Base-by-base conservation (phyloP, 805 yeast genomes). In the Wickerhamomyces queroliae region DNA sequence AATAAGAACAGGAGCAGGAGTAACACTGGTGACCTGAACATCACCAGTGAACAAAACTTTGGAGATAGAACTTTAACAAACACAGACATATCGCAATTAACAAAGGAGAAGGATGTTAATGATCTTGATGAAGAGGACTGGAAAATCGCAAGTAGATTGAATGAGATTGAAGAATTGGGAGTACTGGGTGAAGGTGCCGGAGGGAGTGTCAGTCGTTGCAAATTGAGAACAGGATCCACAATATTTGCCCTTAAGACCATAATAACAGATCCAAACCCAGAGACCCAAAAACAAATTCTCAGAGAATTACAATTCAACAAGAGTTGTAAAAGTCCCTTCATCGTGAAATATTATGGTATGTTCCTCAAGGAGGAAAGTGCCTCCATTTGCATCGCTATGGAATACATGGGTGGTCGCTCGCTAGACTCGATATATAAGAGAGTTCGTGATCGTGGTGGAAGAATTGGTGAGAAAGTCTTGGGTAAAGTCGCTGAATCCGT, bases 331-430 rank as follows among this genome's bases (percentile, higher is more conserved):
- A 83, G 91, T 29, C 87, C 88, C 3, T 83, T 78, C 56, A 93
- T 93, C 45, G 98, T 91, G 20, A 76, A 80, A 58, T 93, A 93
- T 60, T 91, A 87, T 59, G 99, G 99, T 7, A 89, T 96, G 46
- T 93, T 86, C 55, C 69, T 86, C 47, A 80, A 84, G 50, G 86
- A 82, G 52, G 74, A 74, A 41, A 78, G 74, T 44, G 84, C 89
- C 22, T 78, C 89, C 54, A 89, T 93, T 30, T 89, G 86, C 49
- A 93, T 93, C 22, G 88, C 96, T 35, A 93, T 93, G 98, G 99
- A 93, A 61, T 93, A 78, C 59, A 93, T 95, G 89, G 96, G 89
- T 20, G 98, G 97, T 2, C 76, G 78, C 32, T 87, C 96, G 4
- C 63, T 93, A 43, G 97, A 93, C 55, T 88, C 96, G 2, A 79